Evolutionary conservation across 345 rosid genomes (phyloP).

Genomic region (Laguncularia racemosa): DNA sequence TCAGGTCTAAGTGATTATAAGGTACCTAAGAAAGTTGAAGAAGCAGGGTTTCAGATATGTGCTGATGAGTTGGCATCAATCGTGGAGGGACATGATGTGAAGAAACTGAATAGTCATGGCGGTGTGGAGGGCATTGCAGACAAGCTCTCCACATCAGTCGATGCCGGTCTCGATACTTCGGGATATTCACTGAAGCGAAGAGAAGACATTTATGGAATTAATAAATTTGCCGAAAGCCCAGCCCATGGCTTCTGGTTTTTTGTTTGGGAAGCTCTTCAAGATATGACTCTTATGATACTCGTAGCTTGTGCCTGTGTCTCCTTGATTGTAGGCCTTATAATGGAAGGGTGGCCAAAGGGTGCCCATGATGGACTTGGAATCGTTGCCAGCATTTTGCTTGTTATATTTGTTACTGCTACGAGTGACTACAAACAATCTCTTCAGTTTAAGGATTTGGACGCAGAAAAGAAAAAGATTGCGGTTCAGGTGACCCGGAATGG

Average conservation of each 20-base stretch:
- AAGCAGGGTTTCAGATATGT: constrained; percentile 78
- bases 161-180: constrained; percentile 47
- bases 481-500: constrained; percentile 62
- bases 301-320: constrained; percentile 56
- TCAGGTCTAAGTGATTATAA: constrained; percentile 71
- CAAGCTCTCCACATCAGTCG: constrained; percentile 57
- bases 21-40: constrained; percentile 64
- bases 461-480: constrained; percentile 48
- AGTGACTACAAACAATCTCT: constrained; percentile 65
- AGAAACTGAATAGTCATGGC: constrained; percentile 68
- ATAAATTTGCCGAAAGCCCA: constrained; percentile 77
- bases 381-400: constrained; percentile 57
- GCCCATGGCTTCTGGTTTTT: constrained; percentile 69
- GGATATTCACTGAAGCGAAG: constrained; percentile 37
- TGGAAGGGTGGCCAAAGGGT: constrained; percentile 74
- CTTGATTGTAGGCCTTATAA: constrained; percentile 50
- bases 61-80: constrained; percentile 82
- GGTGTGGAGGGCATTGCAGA: constrained; percentile 54
- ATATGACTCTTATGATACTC: constrained; percentile 61
- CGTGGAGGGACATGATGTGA: constrained; percentile 78
- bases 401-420: constrained; percentile 62
- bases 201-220: constrained; percentile 61
- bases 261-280: constrained; percentile 66
- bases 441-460: constrained; percentile 66
- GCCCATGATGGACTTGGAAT: constrained; percentile 79